Percentiles rank a stretch among this genome's conserved stretches.
Evolutionary conservation across 352 stramenopile species (phyloP).

Genomic region (Phytophthora palmivora): DNA sequence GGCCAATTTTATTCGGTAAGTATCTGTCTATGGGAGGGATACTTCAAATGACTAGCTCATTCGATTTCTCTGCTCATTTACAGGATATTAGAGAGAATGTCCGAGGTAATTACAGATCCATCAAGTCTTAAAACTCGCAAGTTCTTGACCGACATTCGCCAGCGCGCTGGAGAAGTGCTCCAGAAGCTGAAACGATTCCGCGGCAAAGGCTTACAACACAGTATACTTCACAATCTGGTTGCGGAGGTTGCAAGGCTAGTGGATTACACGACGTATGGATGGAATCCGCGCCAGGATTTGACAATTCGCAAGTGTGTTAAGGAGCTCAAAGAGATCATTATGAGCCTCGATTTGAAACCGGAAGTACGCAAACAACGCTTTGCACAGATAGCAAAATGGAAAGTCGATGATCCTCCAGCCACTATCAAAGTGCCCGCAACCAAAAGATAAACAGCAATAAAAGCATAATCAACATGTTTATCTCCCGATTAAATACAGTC

Average conservation of each 20-base stretch:
- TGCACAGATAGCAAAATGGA: slow-evolving; percentile 2
- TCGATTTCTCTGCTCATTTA: background rate
- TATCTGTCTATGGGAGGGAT: too few relatives aligned
- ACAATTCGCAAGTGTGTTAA: slow-evolving; percentile 5
- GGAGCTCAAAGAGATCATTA: slow-evolving; percentile 8
- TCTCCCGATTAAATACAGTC: too few relatives aligned
- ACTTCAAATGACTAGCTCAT: background rate
- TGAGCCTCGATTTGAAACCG: background rate
- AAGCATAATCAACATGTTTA: too few relatives aligned
- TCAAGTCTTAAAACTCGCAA: slow-evolving; percentile 1
- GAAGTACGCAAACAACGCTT: background rate
- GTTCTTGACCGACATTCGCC: slow-evolving; percentile 9
- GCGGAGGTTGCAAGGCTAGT: background rate
- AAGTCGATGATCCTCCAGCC: background rate
- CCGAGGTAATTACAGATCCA: slow-evolving; percentile 3
- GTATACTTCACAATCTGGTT: background rate
- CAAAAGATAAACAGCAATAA: too few relatives aligned
- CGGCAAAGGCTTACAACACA: background rate
- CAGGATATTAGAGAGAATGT: slow-evolving; percentile 10
- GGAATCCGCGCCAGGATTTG: slow-evolving; percentile 7
- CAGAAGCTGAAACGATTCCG: background rate
- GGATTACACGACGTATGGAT: slow-evolving; percentile 8
- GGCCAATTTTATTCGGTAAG: slow-evolving; percentile 3
- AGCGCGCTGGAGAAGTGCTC: background rate
- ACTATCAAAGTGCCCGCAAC: too few relatives aligned